These are phyloP conservation scores for Pichia sp. DNA, from an alignment of 1,139 yeast species.

Conservation along the genomic window DNA sequence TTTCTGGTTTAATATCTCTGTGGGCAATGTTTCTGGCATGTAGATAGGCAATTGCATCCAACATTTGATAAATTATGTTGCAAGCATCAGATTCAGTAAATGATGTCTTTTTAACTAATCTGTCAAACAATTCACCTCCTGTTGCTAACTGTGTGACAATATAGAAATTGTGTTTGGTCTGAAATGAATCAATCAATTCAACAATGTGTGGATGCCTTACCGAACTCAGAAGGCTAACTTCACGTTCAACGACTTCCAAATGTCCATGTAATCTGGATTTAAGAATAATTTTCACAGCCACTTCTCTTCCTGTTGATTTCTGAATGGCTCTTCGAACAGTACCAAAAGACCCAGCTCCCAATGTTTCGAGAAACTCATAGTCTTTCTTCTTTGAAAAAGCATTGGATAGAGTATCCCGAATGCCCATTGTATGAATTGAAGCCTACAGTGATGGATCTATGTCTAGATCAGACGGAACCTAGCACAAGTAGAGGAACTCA, in stretches of 20 bases:
- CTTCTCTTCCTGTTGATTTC: conserved; percentile 39
- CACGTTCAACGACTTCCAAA: conserved; percentile 42
- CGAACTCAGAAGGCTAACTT: conserved; percentile 38
- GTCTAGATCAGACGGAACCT: no score
- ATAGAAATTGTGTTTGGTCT: conserved; percentile 78
- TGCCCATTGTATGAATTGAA: conserved; percentile 1
- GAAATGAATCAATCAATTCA: conserved; percentile 79
- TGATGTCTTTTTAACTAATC: conserved; percentile 70
- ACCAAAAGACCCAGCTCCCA: conserved; percentile 57
- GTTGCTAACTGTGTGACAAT: conserved; percentile 78
- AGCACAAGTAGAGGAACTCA: no score
- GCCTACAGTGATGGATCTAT: no score
- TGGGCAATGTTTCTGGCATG: conserved; percentile 83
- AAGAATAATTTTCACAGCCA: conserved; percentile 49
- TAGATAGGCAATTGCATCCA: conserved; percentile 65
- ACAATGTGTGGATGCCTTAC: conserved; percentile 70
- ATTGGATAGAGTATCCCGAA: conserved; percentile 2
- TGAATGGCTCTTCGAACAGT: conserved; percentile 47
- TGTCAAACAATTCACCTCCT: conserved; percentile 84
- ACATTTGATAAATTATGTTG: conserved; percentile 68
- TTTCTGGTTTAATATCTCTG: conserved; percentile 87
- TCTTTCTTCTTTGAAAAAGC: conserved; percentile 32
- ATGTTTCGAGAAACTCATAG: conserved; percentile 45
- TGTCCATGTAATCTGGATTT: conserved; percentile 50
- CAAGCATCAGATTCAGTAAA: conserved; percentile 72